Conservation (phyloP, 1,284 basidiomycete species). For the Trametes pubescens region DNA sequence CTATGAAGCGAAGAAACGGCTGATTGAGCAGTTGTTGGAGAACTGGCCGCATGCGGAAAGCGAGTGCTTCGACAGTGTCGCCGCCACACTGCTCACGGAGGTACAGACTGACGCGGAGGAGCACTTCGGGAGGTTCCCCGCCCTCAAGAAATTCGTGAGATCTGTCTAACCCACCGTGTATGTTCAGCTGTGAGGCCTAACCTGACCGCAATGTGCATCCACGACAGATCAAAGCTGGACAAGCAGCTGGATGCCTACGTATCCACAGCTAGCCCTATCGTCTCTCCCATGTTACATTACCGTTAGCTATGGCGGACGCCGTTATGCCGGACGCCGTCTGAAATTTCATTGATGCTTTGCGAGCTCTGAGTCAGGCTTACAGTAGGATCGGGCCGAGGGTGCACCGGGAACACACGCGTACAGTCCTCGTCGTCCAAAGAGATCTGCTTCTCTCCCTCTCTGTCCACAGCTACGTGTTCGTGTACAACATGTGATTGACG, state of each 20-base stretch:
- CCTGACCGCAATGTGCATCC: neutral
- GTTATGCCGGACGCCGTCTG: no score
- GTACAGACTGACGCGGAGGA: constrained; percentile 31
- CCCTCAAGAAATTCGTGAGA: constrained; percentile 41
- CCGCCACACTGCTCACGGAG: constrained; percentile 38
- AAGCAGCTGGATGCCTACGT: constrained; percentile 10
- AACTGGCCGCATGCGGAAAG: constrained; percentile 52
- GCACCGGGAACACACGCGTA: no score
- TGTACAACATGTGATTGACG: no score
- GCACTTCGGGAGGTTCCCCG: constrained; percentile 47
- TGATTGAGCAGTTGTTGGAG: constrained; percentile 50
- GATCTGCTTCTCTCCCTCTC: no score
- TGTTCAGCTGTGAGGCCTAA: neutral
- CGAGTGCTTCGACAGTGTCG: constrained; percentile 48
- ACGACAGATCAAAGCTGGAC: neutral
- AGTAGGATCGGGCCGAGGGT: no score
- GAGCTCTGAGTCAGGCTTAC: no score
- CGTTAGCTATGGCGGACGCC: no score
- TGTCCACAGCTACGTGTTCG: no score
- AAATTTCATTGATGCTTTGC: no score
- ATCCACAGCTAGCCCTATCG: constrained; percentile 8
- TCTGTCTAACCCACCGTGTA: constrained; percentile 24
- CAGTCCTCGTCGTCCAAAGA: no score
- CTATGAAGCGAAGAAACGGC: constrained; percentile 54
- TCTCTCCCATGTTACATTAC: no score